phyloP scores from a whole-genome alignment of 176 grass and related monocot genomes.

The Aegilops sharonensis region DNA sequence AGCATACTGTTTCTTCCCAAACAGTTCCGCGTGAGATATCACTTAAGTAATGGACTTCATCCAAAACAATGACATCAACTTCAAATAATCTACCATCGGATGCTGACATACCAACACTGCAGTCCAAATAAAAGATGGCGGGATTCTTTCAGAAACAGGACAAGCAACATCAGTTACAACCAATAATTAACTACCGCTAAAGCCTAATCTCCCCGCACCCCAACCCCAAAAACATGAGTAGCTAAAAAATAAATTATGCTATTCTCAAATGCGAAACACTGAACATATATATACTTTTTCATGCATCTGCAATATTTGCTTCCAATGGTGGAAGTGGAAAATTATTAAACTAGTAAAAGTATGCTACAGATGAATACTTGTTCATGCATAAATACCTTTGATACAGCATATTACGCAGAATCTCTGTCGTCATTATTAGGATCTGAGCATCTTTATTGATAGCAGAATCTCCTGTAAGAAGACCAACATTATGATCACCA shows the following conservation, averaged over 20 bases:
- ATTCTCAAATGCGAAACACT: slow-evolving; percentile 12
- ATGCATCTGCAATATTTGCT: slow-evolving; percentile 20
- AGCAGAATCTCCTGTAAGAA: slow-evolving; percentile 97
- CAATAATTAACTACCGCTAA: slow-evolving; percentile 27
- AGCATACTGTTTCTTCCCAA: slow-evolving; percentile 99
- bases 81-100: slow-evolving; percentile 92
- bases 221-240: slow-evolving; percentile 1
- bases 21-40: slow-evolving; percentile 97
- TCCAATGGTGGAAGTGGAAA: slow-evolving; percentile 10
- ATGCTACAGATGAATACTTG: slow-evolving; percentile 16
- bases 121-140: slow-evolving; percentile 43
- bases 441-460: slow-evolving; percentile 94
- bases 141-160: slow-evolving; percentile 28
- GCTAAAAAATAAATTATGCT: slow-evolving; percentile 3
- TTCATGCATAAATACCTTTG: slow-evolving; percentile 65
- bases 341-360: background rate
- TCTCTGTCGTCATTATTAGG: slow-evolving; percentile 97
- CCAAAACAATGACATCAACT: slow-evolving; percentile 96
- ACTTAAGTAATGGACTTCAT: slow-evolving; percentile 99
- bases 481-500: slow-evolving; percentile 90
- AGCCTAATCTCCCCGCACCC: slow-evolving; percentile 12
- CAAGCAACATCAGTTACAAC: slow-evolving; percentile 23
- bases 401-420: slow-evolving; percentile 99
- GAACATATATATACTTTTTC: background rate
- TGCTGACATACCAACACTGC: slow-evolving; percentile 81